phyloP scores from a whole-genome alignment of 1,284 basidiomycete genomes.

The Leccinum pallidistipes region DNA sequence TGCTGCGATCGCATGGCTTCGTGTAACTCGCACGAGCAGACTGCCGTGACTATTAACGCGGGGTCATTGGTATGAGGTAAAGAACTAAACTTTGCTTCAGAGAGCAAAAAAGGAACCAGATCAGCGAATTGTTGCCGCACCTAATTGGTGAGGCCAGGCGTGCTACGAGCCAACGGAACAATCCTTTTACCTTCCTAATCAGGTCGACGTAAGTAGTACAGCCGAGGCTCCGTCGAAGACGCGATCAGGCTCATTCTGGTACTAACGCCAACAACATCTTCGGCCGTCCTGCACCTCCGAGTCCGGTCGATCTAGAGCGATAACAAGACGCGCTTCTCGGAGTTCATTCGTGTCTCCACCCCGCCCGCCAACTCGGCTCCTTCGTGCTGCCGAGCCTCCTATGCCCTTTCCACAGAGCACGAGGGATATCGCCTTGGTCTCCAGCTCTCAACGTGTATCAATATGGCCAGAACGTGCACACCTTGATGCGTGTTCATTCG shows the following conservation, averaged over 20 bases:
- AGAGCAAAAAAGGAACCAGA: slow-evolving; percentile 3
- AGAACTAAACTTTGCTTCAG: not conserved
- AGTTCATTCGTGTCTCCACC: slow-evolving; percentile 11
- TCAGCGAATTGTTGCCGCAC: slow-evolving; percentile 21
- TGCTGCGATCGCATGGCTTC: slow-evolving; percentile 21
- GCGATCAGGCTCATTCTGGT: slow-evolving; percentile 15
- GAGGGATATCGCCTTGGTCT: slow-evolving; percentile 8
- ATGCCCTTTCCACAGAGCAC: slow-evolving; percentile 11
- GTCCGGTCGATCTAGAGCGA: slow-evolving; percentile 16
- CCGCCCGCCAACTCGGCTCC: slow-evolving; percentile 9
- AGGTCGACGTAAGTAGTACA: slow-evolving; percentile 6
- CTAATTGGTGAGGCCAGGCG: slow-evolving; percentile 22
- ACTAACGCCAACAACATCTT: slow-evolving; percentile 15
- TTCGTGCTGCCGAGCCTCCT: slow-evolving; percentile 5
- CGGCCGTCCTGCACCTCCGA: not conserved
- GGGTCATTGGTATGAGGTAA: slow-evolving; percentile 3
- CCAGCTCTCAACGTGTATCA: slow-evolving; percentile 20
- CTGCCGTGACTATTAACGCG: slow-evolving; percentile 16
- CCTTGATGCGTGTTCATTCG: slow-evolving; percentile 7
- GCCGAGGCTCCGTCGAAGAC: slow-evolving; percentile 20
- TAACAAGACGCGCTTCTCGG: slow-evolving; percentile 19
- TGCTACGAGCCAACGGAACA: slow-evolving; percentile 7
- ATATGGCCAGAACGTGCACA: slow-evolving; percentile 25
- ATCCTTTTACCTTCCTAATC: slow-evolving; percentile 13
- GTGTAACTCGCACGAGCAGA: not conserved